Evolutionary conservation across 2,329 filamentous ascomycete genomes (phyloP).

Genomic region (Ascochyta pisi): DNA sequence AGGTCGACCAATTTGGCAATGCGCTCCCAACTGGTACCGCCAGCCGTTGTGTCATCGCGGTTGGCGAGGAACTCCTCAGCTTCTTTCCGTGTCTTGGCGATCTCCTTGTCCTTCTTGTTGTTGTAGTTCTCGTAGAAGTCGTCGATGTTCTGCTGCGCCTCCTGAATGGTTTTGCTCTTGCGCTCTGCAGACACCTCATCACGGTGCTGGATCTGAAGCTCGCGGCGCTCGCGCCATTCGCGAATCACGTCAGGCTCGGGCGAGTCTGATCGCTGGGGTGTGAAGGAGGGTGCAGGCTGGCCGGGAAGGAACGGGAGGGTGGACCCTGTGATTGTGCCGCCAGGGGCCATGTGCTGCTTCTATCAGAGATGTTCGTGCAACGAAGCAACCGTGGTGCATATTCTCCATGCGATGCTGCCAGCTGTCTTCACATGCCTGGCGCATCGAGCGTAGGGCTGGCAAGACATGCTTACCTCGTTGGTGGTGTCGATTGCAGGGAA

Average conservation of each 20-base stretch:
- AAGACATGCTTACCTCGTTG: slow-evolving; percentile 68
- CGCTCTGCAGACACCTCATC: slow-evolving; percentile 82
- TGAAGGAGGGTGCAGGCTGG: slow-evolving; percentile 45
- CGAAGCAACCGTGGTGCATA: background rate
- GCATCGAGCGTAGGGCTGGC: background rate
- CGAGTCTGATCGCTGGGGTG: slow-evolving; percentile 68
- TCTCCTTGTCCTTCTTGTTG: slow-evolving; percentile 92
- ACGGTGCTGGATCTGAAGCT: slow-evolving; percentile 81
- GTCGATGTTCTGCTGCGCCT: slow-evolving; percentile 93
- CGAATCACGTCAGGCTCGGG: slow-evolving; percentile 87
- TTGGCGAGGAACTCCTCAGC: slow-evolving; percentile 90
- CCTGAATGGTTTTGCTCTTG: slow-evolving; percentile 84
- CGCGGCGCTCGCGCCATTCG: slow-evolving; percentile 90
- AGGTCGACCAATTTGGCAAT: slow-evolving; percentile 98
- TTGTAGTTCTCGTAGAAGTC: slow-evolving; percentile 99
- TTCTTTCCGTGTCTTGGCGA: slow-evolving; percentile 86
- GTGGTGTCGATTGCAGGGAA: slow-evolving; percentile 82
- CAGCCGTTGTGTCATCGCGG: slow-evolving; percentile 90
- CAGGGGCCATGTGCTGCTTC: slow-evolving; percentile 71
- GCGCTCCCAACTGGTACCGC: slow-evolving; percentile 97
- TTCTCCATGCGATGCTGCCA: background rate
- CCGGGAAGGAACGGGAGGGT: slow-evolving; percentile 61
- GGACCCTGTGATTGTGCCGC: slow-evolving; percentile 80
- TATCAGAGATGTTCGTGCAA: slow-evolving; percentile 17
- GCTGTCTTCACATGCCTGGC: slow-evolving; percentile 6